Percentiles rank a stretch among this genome's conserved stretches.
Conservation (phyloP, 1,139 yeast species). For the Lodderomyces metapsilosis region DNA sequence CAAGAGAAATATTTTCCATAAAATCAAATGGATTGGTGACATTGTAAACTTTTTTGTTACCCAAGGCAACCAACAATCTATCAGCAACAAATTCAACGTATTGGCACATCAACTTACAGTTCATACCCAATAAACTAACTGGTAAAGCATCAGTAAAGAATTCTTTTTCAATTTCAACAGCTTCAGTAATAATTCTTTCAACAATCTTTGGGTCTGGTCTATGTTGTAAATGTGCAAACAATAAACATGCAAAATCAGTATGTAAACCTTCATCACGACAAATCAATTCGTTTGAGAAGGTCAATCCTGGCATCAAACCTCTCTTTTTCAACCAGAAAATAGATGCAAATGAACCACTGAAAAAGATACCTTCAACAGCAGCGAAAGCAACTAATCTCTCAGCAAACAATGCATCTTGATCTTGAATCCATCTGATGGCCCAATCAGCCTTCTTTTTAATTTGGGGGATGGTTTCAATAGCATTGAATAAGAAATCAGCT, state of each 20-base stretch:
- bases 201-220: slow-evolving; percentile 81
- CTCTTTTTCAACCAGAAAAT: slow-evolving; percentile 97
- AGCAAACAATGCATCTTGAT: slow-evolving; percentile 81
- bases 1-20: slow-evolving; percentile 96
- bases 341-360: slow-evolving; percentile 96
- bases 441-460: slow-evolving; percentile 96
- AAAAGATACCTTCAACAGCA: slow-evolving; percentile 98
- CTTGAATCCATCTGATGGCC: slow-evolving; percentile 96
- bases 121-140: slow-evolving; percentile 89
- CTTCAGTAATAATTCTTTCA: slow-evolving; percentile 87
- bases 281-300: slow-evolving; percentile 93
- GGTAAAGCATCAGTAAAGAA: slow-evolving; percentile 94
- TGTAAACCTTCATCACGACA: slow-evolving; percentile 98
- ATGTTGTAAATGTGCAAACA: slow-evolving; percentile 88
- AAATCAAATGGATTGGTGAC: slow-evolving; percentile 94
- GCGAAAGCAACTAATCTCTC: slow-evolving; percentile 98
- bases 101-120: slow-evolving; percentile 88
- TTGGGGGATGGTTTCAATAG: slow-evolving; percentile 91
- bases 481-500: slow-evolving; percentile 84
- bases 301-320: slow-evolving; percentile 97
- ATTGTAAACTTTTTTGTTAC: slow-evolving; percentile 85
- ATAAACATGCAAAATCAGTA: slow-evolving; percentile 95
- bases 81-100: slow-evolving; percentile 98
- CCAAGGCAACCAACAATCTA: slow-evolving; percentile 83
- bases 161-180: slow-evolving; percentile 91